phyloP scores from a whole-genome alignment of 306 rosid genomes.

The Inga oerstediana region DNA sequence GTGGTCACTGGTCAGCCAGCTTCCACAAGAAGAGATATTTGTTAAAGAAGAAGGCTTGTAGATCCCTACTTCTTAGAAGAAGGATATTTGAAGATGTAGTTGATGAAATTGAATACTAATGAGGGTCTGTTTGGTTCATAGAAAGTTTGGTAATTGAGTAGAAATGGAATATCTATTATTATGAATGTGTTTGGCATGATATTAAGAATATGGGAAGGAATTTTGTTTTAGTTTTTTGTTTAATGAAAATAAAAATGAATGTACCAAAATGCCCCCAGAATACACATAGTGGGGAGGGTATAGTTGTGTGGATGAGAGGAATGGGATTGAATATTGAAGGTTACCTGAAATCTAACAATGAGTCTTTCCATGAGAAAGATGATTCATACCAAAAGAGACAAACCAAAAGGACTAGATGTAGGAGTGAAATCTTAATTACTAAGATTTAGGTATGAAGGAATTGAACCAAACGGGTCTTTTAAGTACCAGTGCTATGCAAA shows the following conservation, averaged over 20 bases:
- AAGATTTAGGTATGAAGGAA: background rate
- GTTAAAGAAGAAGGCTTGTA: background rate
- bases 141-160: background rate
- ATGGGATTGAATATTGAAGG: background rate
- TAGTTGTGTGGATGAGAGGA: background rate
- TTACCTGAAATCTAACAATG: background rate
- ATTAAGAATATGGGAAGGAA: background rate
- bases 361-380: background rate
- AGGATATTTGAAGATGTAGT: background rate
- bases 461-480: background rate
- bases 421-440: background rate
- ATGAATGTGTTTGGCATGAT: background rate
- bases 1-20: background rate
- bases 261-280: background rate
- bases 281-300: background rate
- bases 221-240: background rate
- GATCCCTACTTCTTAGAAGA: background rate
- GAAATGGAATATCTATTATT: background rate
- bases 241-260: background rate
- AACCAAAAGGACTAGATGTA: background rate
- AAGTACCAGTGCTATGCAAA: background rate
- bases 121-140: background rate
- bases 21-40: background rate
- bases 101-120: background rate
- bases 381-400: background rate